Conservation (phyloP, 495 filamentous ascomycete species). For the Tuber microsphaerosporum region DNA sequence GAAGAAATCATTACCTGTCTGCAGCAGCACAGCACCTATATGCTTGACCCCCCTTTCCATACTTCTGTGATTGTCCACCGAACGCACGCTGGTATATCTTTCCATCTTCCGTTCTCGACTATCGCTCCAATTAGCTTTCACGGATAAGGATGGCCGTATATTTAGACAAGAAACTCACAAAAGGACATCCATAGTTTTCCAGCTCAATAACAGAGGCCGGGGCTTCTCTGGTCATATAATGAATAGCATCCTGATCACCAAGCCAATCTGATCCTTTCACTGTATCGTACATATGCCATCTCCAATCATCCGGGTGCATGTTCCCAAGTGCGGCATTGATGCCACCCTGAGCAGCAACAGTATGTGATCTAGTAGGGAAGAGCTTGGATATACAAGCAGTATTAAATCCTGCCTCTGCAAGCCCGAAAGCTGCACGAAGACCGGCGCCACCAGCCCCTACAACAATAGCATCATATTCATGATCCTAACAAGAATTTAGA, state of each 20-base stretch:
- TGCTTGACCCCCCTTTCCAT: slow-evolving; percentile 90
- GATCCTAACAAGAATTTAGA: slow-evolving; percentile 49
- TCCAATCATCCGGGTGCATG: slow-evolving; percentile 90
- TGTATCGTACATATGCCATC: slow-evolving; percentile 99
- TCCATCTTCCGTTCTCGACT: slow-evolving; percentile 88
- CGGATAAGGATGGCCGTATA: neutral
- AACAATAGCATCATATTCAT: slow-evolving; percentile 82
- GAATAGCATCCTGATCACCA: slow-evolving; percentile 96
- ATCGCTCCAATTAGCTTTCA: slow-evolving; percentile 12
- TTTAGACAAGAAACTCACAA: slow-evolving; percentile 44
- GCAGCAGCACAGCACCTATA: slow-evolving; percentile 94
- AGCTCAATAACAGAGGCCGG: slow-evolving; percentile 86
- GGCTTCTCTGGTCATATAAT: slow-evolving; percentile 97
- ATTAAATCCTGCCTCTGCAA: slow-evolving; percentile 96
- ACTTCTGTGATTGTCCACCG: slow-evolving; percentile 93
- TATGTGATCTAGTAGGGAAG: slow-evolving; percentile 92
- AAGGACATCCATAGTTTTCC: slow-evolving; percentile 95
- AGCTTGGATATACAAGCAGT: slow-evolving; percentile 97
- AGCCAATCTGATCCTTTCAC: slow-evolving; percentile 99
- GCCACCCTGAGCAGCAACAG: slow-evolving; percentile 86
- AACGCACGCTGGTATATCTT: slow-evolving; percentile 98
- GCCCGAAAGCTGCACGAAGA: slow-evolving; percentile 88
- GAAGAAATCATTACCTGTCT: slow-evolving; percentile 48
- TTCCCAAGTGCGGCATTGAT: slow-evolving; percentile 97
- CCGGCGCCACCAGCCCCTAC: slow-evolving; percentile 91